Conservation (phyloP, 768 basidiomycete genomes). For the Cantharellus anzutake region DNA sequence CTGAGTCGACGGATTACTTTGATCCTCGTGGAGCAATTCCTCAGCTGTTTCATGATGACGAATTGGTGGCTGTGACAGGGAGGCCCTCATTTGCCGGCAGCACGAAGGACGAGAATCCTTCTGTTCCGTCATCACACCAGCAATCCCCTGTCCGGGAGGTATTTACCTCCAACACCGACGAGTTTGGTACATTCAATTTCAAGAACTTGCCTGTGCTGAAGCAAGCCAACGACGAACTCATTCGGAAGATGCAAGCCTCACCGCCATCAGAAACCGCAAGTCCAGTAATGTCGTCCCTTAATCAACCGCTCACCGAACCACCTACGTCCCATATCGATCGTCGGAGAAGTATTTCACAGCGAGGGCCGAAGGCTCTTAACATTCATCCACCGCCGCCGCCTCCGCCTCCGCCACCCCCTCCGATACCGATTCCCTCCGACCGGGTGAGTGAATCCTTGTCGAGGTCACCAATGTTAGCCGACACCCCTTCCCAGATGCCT, state of each 20-base stretch:
- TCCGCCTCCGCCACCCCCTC: not conserved
- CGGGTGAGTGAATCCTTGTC: not conserved
- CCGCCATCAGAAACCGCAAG: constrained; percentile 32
- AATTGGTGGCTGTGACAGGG: constrained; percentile 27
- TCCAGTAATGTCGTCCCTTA: constrained; percentile 71
- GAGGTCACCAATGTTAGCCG: not conserved
- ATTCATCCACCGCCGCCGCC: not conserved
- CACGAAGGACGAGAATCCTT: constrained; percentile 4
- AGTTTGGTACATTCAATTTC: constrained; percentile 96
- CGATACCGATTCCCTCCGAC: not conserved
- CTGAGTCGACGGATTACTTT: constrained; percentile 99
- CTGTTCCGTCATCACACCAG: constrained; percentile 12
- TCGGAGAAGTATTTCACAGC: constrained; percentile 63
- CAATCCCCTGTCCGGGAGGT: constrained; percentile 4
- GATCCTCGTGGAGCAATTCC: constrained; percentile 86
- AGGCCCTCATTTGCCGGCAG: constrained; percentile 19
- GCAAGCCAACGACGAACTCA: constrained; percentile 96
- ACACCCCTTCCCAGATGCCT: not conserved
- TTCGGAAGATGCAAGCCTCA: constrained; percentile 37
- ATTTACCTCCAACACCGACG: constrained; percentile 45
- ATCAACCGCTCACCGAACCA: constrained; percentile 22
- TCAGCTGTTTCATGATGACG: constrained; percentile 84
- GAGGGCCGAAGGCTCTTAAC: constrained; percentile 12
- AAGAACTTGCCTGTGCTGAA: constrained; percentile 93
- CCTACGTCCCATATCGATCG: constrained; percentile 18